phyloP scores from a whole-genome alignment of 1,284 basidiomycete genomes.

The Psilocybe mexicana region DNA sequence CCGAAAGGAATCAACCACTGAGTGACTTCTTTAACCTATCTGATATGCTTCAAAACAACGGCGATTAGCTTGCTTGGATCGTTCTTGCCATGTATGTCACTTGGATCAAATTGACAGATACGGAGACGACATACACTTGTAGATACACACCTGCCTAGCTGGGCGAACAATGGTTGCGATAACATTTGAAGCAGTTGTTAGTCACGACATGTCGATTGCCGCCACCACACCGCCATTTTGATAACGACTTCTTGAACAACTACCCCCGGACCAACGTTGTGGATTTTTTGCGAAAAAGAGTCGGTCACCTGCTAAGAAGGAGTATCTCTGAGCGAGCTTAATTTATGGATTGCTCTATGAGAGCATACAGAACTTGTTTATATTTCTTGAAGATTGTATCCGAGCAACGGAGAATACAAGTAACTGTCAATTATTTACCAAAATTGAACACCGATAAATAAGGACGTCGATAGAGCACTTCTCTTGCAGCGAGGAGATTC shows the following conservation, averaged over 20 bases:
- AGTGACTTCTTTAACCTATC: not conserved
- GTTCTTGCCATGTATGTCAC: conserved; percentile 19
- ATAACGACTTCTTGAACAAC: not conserved
- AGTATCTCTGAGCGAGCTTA: no score
- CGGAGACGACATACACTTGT: not conserved
- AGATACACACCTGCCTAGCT: conserved; percentile 7
- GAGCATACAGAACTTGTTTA: no score
- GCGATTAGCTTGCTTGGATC: conserved; percentile 16
- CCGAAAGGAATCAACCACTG: conserved; percentile 5
- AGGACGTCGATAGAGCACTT: no score
- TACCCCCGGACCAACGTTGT: not conserved
- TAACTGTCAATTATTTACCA: no score
- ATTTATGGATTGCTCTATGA: no score
- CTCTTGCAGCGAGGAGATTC: no score
- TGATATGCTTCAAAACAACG: conserved; percentile 5
- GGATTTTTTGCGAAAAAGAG: no score
- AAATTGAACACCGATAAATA: no score
- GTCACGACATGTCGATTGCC: conserved; percentile 12
- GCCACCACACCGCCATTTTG: conserved; percentile 19
- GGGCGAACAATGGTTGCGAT: conserved; percentile 6
- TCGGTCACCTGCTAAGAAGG: no score
- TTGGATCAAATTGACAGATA: conserved; percentile 4
- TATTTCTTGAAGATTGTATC: no score
- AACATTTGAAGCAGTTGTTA: not conserved
- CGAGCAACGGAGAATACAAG: no score